Base-by-base conservation (phyloP, 192 early-diverging fungal species). In the Kappamyces sp. region DNA sequence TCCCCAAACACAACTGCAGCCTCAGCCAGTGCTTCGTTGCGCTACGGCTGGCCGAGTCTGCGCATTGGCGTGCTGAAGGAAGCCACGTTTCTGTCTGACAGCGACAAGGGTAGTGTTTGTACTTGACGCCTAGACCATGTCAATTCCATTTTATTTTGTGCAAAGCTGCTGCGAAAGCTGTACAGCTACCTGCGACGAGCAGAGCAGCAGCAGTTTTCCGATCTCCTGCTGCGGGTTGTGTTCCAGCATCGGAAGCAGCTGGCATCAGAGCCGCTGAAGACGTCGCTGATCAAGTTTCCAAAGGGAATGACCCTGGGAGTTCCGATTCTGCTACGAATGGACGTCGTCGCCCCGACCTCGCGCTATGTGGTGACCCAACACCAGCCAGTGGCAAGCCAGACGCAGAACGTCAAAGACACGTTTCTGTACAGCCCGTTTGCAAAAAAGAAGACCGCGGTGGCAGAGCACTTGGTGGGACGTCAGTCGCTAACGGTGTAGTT, bases 371-470 rank as follows among this genome's bases (percentile, higher is more conserved):
- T 85, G 1, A 80, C 78, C 54, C 69, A 76, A 14, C 77, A 86
- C 68, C 68, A 75, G 36, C 63, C 61, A 52, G 53, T 30, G 55
- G 54, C 49, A 49, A 48, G 31, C 39, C 36, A 64, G 47, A 49
- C 36, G 9, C 40, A 36, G 9, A 64, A 40, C 5, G 54, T 58
- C 46, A 54, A 79, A 57, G 83, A 87, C 52, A 80, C 86, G n/a
- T 91, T 91, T 63, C 73, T 91, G 34, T 89, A 91, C 65, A 88
- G 86, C 59, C 86, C 88, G 3, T 90, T 80, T 70, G 77, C 78
- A 46, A 67, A 82, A 39, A 86, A 84, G 50, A 72, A 73, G 33
- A 66, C 61, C 4, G 45, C 15, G 8, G 50, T 54, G 15, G 47
- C 45, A 45, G 55, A 58, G 47, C n/a, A 45, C 0, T 55, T 55